Conservation (phyloP, 192 early-diverging fungal genomes). For the Coemansia guatemalensis region DNA sequence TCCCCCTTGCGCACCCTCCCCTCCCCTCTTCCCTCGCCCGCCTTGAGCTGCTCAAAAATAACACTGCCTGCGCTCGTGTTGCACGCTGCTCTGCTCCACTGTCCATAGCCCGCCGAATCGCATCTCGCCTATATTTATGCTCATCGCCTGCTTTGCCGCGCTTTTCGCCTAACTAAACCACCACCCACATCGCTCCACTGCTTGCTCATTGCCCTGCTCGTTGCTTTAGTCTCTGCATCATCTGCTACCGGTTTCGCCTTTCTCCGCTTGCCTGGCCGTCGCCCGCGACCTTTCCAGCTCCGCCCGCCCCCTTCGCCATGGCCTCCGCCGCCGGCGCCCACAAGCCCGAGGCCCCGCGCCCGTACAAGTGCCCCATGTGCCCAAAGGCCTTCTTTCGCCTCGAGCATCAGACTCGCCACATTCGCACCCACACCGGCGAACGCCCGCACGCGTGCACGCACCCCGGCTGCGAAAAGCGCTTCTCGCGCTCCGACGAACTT, state of each 20-base stretch:
- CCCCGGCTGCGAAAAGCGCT: slow-evolving; percentile 75
- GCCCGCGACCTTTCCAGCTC: neutral
- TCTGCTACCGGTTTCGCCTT: neutral
- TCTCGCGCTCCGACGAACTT: slow-evolving; percentile 77
- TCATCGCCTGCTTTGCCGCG: neutral
- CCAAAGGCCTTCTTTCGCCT: slow-evolving; percentile 72
- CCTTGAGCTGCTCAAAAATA: slow-evolving; percentile 5
- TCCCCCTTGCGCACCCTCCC: slow-evolving; percentile 21
- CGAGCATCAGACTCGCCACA: slow-evolving; percentile 80
- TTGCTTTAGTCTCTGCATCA: neutral
- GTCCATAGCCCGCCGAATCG: neutral
- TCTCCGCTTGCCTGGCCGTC: neutral
- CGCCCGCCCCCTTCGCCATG: slow-evolving; percentile 18
- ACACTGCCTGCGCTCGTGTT: slow-evolving; percentile 9
- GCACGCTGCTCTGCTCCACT: slow-evolving; percentile 11
- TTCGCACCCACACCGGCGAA: slow-evolving; percentile 85
- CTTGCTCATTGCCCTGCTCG: neutral
- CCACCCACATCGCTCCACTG: neutral
- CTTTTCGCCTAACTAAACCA: neutral
- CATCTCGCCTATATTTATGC: neutral
- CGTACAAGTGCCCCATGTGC: slow-evolving; percentile 75
- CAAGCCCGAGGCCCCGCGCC: slow-evolving; percentile 57
- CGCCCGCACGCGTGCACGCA: slow-evolving; percentile 76
- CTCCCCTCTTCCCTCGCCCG: slow-evolving; percentile 12
- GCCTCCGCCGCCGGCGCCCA: slow-evolving; percentile 23